Base-by-base conservation (phyloP, 257 asterid species). In the Handroanthus guayacan region DNA sequence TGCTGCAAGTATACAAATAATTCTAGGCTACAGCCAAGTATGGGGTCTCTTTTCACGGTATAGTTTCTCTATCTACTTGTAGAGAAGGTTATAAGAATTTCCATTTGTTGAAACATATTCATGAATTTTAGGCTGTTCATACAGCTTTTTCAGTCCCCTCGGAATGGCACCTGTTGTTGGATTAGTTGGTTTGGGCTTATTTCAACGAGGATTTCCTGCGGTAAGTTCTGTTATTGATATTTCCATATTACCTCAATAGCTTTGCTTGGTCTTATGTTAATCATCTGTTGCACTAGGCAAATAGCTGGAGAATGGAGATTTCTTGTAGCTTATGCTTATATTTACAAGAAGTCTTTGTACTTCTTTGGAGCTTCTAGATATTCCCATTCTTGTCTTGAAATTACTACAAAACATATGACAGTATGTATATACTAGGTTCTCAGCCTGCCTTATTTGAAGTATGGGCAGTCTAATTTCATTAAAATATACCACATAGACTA, bases 11-110 rank as follows among this genome's bases (percentile, higher is more conserved):
- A 88, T 95, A 78, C 98, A 92, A 79, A 92, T 95, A 79, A 84
- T 95, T 78, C 87, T 95, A 62, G 99, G 99, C 55, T 92, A 89
- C 90, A 95, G 97, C 86, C 99, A 95, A 89, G 92, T 92, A 41
- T 95, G 99, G 99, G 99, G 99, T 43, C 90, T 95, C 78, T 89
- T 95, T 82, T 95, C 99, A 78, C 92, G 99, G 99, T 95, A 92
- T 37, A 47, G 64, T 74, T 64, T 60, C 77, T 39, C 14, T 52
- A 50, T 20, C 69, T 41, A 62, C 47, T 31, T 58, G 6, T 73
- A 38, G 38, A 73, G 20, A 55, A 55, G 54, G 44, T 38, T 67
- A 56, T 31, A 58, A n/a, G 37, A 81, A 63, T 11, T 76, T 31
- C 37, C 25, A 39, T 34, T 71, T 65, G 8, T 61, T 25, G 25